Percentiles rank a stretch among this genome's conserved stretches.
These are phyloP conservation scores for Dactylellina drechsleri DNA, from an alignment of 2,329 filamentous ascomycete genomes.

Conservation along the genomic window DNA sequence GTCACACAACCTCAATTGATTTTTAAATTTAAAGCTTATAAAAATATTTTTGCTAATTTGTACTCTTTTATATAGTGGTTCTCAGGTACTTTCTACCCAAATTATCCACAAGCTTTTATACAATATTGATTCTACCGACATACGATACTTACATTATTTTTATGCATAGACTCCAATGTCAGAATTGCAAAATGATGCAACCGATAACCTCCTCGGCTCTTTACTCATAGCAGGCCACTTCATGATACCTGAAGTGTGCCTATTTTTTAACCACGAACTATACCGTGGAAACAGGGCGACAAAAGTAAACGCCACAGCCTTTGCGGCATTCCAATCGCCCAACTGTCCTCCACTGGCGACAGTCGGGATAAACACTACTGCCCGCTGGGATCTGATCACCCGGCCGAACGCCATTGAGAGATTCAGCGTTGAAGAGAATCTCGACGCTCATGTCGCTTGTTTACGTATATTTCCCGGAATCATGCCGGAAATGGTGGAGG, in stretches of 20 bases:
- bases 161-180: slow-evolving; percentile 83
- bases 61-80: slow-evolving; percentile 37
- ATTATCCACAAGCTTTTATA: not conserved
- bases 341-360: slow-evolving; percentile 83
- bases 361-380: slow-evolving; percentile 81
- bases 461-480: slow-evolving; percentile 92
- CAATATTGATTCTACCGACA: not conserved
- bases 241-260: slow-evolving; percentile 88
- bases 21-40: not conserved
- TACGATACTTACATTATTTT: slow-evolving; percentile 59
- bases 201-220: slow-evolving; percentile 87
- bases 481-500: slow-evolving; percentile 90
- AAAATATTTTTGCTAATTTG: slow-evolving; percentile 57
- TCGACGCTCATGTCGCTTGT: slow-evolving; percentile 89
- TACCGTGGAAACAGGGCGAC: slow-evolving; percentile 88
- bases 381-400: slow-evolving; percentile 81
- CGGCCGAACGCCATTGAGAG: slow-evolving; percentile 78
- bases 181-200: slow-evolving; percentile 87
- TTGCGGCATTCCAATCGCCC: slow-evolving; percentile 88
- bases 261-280: slow-evolving; percentile 92
- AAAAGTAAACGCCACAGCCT: slow-evolving; percentile 86
- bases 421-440: slow-evolving; percentile 77
- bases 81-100: slow-evolving; percentile 29
- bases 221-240: slow-evolving; percentile 92
- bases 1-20: slow-evolving; percentile 3